A percentile compares a stretch with the other conserved stretches of the same genome.
phyloP scores from a whole-genome alignment of 73 alveolate genomes.

The Tetrahymena malaccensis region DNA sequence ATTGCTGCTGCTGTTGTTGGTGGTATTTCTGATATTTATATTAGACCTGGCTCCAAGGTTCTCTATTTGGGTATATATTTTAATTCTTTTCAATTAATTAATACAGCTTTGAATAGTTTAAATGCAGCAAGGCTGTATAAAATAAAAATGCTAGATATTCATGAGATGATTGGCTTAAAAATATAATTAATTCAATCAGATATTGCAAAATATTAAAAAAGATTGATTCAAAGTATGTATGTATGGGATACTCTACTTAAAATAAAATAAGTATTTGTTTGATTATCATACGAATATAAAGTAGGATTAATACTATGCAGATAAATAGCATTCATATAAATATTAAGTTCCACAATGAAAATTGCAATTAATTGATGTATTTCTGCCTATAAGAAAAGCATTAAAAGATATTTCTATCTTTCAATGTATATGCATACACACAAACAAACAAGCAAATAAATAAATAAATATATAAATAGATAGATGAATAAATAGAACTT shows the following conservation, averaged over 20 bases:
- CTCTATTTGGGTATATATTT: conserved; percentile 43
- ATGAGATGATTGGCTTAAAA: neutral
- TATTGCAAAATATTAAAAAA: neutral
- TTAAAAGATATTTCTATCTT: no score
- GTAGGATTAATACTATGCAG: neutral
- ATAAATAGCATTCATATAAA: no score
- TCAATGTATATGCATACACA: no score
- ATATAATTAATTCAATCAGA: neutral
- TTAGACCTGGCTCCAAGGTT: conserved; percentile 98
- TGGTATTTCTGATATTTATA: conserved; percentile 86
- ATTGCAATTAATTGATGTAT: no score
- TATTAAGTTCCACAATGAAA: no score
- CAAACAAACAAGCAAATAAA: no score
- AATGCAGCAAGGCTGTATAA: neutral
- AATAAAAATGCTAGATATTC: neutral
- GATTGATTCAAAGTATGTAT: neutral
- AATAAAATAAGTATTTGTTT: no score
- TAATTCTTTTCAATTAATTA: neutral
- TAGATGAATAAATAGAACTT: neutral
- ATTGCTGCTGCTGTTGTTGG: conserved; percentile 97
- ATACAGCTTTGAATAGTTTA: neutral
- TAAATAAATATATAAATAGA: no score
- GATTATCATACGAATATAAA: neutral
- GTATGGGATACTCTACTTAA: neutral
- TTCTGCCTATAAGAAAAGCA: no score